Percentiles rank a stretch among this genome's conserved stretches.
Conservation (phyloP, 2,329 filamentous ascomycete species). For the Mycosphaerelloides madeirae region DNA sequence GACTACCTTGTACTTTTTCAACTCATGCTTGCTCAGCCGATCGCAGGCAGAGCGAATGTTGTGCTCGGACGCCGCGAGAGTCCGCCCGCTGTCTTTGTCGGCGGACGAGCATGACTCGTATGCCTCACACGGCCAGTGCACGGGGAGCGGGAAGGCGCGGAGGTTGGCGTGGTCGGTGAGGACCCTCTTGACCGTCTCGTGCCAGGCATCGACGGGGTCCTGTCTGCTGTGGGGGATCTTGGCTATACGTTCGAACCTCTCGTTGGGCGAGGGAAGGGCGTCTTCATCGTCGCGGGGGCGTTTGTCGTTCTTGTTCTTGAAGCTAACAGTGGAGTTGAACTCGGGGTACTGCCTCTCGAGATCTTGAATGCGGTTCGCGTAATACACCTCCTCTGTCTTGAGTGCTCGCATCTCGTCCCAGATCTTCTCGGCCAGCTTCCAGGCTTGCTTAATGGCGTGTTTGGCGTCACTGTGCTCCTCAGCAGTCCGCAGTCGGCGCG, state of each 20-base stretch:
- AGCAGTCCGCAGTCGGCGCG: background rate
- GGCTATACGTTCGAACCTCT: background rate
- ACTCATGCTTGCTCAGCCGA: background rate
- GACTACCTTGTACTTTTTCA: background rate
- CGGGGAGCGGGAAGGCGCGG: background rate
- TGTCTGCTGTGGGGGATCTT: background rate
- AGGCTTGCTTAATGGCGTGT: background rate
- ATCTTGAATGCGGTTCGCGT: background rate
- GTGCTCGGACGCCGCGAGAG: background rate
- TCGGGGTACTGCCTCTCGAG: conserved; percentile 3
- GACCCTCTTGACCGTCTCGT: background rate
- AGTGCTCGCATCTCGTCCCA: conserved; percentile 3
- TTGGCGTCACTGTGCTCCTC: background rate
- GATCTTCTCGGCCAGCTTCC: background rate
- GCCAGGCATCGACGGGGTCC: background rate
- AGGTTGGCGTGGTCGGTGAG: background rate
- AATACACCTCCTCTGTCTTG: background rate
- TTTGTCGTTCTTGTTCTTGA: background rate
- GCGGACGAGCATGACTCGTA: background rate
- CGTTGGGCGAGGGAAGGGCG: background rate
- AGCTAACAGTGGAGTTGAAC: background rate
- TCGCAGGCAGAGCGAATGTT: background rate
- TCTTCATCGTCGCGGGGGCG: background rate
- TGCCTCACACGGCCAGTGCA: background rate
- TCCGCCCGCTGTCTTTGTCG: background rate